phyloP scores from a whole-genome alignment of 192 early-diverging fungal species.

The Phycomyces blakesleeanus region DNA sequence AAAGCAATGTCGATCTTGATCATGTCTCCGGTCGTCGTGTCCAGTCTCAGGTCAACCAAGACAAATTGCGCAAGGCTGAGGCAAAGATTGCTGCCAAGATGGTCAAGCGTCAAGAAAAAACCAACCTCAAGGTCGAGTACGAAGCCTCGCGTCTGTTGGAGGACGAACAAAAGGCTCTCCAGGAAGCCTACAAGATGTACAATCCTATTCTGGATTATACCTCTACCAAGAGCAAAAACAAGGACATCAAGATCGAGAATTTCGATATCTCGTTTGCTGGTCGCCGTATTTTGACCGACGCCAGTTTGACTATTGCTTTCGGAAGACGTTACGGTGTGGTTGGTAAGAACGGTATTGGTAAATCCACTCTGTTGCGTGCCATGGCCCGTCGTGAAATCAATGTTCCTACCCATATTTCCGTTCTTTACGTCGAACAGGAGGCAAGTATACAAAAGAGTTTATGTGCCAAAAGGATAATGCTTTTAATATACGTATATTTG shows the following conservation, averaged over 20 bases:
- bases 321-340: conserved; percentile 95
- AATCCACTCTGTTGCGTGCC: conserved; percentile 76
- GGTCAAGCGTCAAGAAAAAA: conserved; percentile 69
- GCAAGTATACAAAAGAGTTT: conserved; percentile 38
- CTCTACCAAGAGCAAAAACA: conserved; percentile 75
- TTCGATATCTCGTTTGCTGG: conserved; percentile 96
- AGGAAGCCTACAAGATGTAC: conserved; percentile 76
- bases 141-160: conserved; percentile 70
- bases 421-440: conserved; percentile 98
- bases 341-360: conserved; percentile 88
- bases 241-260: conserved; percentile 95
- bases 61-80: conserved; percentile 90
- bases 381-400: conserved; percentile 81
- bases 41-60: conserved; percentile 69
- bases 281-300: conserved; percentile 87
- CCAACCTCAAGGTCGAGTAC: conserved; percentile 49
- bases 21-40: conserved; percentile 60
- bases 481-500: no score
- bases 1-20: conserved; percentile 58
- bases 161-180: conserved; percentile 59
- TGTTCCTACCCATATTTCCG: conserved; percentile 86
- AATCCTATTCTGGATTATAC: conserved; percentile 88
- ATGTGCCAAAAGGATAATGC: no score
- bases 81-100: conserved; percentile 88
- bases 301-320: conserved; percentile 76